phyloP scores from a whole-genome alignment of 495 filamentous ascomycete genomes.

The Tuber indicum region DNA sequence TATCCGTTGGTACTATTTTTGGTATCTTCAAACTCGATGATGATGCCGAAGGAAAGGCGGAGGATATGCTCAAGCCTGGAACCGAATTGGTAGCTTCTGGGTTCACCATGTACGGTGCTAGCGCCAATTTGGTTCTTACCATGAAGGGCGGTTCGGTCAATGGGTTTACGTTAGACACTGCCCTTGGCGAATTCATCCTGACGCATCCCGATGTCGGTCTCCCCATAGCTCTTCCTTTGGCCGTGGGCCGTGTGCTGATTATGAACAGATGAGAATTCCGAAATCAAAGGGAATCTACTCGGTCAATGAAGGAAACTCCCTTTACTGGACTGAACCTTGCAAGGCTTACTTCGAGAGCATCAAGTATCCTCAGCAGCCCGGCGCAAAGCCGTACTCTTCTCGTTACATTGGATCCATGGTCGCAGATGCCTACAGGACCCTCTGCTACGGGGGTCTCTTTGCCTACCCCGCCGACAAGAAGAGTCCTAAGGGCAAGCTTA shows the following conservation, averaged over 20 bases:
- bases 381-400: conserved; percentile 85
- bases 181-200: conserved; percentile 95
- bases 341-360: conserved; percentile 82
- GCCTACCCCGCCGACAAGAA: conserved; percentile 97
- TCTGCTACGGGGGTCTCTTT: conserved; percentile 94
- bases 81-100: conserved; percentile 86
- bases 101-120: conserved; percentile 99
- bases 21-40: conserved; percentile 82
- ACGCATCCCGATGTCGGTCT: conserved; percentile 67
- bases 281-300: conserved; percentile 81
- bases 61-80: conserved; percentile 81
- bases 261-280: conserved; percentile 65
- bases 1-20: conserved; percentile 97
- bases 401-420: conserved; percentile 98
- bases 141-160: conserved; percentile 92
- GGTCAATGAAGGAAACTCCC: conserved; percentile 94
- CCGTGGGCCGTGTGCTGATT: conserved; percentile 10
- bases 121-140: conserved; percentile 90
- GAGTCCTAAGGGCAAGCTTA: conserved; percentile 93
- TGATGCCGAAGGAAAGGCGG: conserved; percentile 60
- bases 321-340: conserved; percentile 88
- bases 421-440: conserved; percentile 90
- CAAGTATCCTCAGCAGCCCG: conserved; percentile 63
- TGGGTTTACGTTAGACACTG: conserved; percentile 94
- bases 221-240: not conserved